These are phyloP conservation scores for Flaveria brownii DNA, from an alignment of 129 eudicot species.

Conservation along the genomic window DNA sequence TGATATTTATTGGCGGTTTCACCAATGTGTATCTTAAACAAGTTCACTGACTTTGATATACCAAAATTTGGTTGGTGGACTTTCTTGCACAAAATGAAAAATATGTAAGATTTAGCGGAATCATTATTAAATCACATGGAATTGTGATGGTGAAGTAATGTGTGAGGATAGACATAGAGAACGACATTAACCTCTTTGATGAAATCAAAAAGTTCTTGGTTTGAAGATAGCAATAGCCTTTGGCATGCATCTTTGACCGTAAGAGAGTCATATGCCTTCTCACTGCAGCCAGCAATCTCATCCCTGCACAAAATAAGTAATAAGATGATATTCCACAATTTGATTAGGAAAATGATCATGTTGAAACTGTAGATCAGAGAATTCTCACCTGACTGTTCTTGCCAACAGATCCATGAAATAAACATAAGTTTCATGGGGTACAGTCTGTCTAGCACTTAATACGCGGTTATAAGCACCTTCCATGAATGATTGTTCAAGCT, in stretches of 20 bases:
- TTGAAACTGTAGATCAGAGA: not conserved
- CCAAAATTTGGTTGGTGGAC: too few species aligned
- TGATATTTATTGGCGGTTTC: too few species aligned
- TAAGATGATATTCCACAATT: not conserved
- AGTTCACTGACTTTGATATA: too few species aligned
- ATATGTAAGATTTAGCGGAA: too few species aligned
- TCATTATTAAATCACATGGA: too few species aligned
- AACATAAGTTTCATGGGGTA: constrained; percentile 91
- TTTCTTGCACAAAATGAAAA: too few species aligned
- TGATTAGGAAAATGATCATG: not conserved
- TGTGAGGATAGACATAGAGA: too few species aligned
- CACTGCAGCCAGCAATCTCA: constrained; percentile 99
- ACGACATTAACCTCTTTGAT: constrained; percentile 57
- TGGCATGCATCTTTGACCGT: constrained; percentile 66
- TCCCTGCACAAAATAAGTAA: constrained; percentile 49
- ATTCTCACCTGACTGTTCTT: constrained; percentile 73
- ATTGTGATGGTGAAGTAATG: too few species aligned
- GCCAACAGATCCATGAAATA: constrained; percentile 91
- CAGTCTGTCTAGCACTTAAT: constrained; percentile 85
- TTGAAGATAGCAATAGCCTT: constrained; percentile 71
- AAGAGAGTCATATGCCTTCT: constrained; percentile 92
- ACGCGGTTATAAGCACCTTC: constrained; percentile 94
- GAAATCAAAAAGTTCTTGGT: constrained; percentile 67
- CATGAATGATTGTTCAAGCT: constrained; percentile 93
- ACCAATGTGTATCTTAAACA: too few species aligned